Percentiles rank a stretch among this genome's conserved stretches.
Conservation (phyloP, 345 rosid species). For the Moricandia arvensis region DNA sequence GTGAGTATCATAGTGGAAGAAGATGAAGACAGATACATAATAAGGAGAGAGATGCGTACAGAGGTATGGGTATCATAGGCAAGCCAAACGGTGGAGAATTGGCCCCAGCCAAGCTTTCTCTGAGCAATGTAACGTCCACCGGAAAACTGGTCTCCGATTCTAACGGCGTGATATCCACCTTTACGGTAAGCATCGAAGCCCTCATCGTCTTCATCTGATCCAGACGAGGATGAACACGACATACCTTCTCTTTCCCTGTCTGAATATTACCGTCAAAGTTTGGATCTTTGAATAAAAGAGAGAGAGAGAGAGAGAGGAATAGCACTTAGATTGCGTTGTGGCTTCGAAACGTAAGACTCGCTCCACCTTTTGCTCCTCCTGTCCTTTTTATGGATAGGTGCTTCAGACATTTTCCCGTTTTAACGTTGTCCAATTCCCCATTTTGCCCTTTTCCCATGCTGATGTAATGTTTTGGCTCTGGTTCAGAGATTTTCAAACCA, state of each 20-base stretch:
- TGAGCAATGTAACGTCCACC: conserved; percentile 90
- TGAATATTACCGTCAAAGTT: too few species aligned
- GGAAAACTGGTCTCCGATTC: conserved; percentile 80
- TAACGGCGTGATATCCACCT: conserved; percentile 98
- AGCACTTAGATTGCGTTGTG: too few species aligned
- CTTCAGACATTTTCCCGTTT: conserved; percentile 33
- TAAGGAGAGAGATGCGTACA: conserved; percentile 38
- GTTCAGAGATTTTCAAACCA: too few species aligned
- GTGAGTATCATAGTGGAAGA: too few species aligned
- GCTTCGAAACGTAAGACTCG: too few species aligned
- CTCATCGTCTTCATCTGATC: conserved; percentile 94
- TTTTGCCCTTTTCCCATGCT: conserved; percentile 31
- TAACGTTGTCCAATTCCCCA: conserved; percentile 19
- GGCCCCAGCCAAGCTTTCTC: conserved; percentile 97
- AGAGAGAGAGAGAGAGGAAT: too few species aligned
- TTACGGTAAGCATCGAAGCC: conserved; percentile 90
- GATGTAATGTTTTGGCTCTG: too few species aligned
- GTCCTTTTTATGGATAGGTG: conserved; percentile 22
- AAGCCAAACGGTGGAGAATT: too few species aligned
- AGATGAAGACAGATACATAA: neutral
- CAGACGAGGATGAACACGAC: too few species aligned
- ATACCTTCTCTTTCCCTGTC: too few species aligned
- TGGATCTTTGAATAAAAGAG: conserved; percentile 31
- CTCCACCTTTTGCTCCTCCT: conserved; percentile 40
- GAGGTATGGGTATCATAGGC: too few species aligned